A percentile compares a stretch with the other conserved stretches of the same genome.
Evolutionary conservation across 176 grass and related monocot genomes (phyloP).

Genomic region (Tillandsia fasciculata): DNA sequence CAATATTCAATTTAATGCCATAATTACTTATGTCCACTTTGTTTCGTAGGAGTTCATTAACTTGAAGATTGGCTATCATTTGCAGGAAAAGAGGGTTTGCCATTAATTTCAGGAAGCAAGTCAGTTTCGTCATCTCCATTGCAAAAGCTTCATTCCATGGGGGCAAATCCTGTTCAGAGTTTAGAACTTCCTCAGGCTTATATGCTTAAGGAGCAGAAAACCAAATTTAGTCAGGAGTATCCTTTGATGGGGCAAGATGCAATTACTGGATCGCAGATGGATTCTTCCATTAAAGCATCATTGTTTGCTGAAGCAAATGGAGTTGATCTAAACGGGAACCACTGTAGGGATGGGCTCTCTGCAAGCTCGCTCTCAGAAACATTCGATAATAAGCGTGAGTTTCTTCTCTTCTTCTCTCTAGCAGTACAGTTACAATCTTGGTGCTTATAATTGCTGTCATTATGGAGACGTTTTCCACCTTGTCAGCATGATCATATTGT

Average conservation of each 20-base stretch:
- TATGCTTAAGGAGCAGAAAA: slow-evolving; percentile 43
- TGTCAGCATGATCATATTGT: neutral
- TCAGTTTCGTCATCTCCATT: slow-evolving; percentile 55
- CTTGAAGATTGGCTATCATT: slow-evolving; percentile 14
- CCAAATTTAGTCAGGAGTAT: slow-evolving; percentile 45
- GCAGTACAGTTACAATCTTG: slow-evolving; percentile 3
- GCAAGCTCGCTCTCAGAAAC: slow-evolving; percentile 70
- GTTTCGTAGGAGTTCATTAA: slow-evolving; percentile 4
- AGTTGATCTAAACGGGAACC: slow-evolving; percentile 33
- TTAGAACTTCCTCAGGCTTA: slow-evolving; percentile 30
- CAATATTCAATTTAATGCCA: slow-evolving; percentile 13
- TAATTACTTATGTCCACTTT: neutral
- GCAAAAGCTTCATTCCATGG: slow-evolving; percentile 51
- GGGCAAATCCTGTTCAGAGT: slow-evolving; percentile 28
- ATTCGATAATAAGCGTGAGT: slow-evolving; percentile 69
- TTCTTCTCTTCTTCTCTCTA: slow-evolving; percentile 12
- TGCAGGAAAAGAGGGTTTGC: slow-evolving; percentile 26
- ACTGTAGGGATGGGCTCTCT: slow-evolving; percentile 54
- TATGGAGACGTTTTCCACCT: neutral
- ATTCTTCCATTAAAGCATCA: slow-evolving; percentile 31
- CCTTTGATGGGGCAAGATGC: slow-evolving; percentile 46
- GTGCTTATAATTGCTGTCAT: neutral
- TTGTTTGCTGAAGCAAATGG: slow-evolving; percentile 32
- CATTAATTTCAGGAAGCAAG: slow-evolving; percentile 46
- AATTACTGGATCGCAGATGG: slow-evolving; percentile 29